A percentile compares a stretch with the other conserved stretches of the same genome.
phyloP scores from a whole-genome alignment of 768 basidiomycete species.

The Auricularia auricula-judae region DNA sequence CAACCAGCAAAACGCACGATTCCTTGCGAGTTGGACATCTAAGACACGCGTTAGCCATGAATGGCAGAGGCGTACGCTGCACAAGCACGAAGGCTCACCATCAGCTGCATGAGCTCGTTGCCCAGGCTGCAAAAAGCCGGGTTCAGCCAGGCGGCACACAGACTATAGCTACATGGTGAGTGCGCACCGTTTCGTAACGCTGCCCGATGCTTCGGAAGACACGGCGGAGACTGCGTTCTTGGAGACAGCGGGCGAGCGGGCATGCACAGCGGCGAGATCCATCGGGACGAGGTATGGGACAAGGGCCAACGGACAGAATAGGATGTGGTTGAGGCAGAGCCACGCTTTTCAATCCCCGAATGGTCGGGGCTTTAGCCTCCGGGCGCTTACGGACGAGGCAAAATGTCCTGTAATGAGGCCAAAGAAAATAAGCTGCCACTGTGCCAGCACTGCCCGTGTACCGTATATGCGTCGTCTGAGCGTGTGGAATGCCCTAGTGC shows the following conservation, averaged over 20 bases:
- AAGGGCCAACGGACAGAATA: not conserved
- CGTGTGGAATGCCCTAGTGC: no score
- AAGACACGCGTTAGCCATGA: constrained; percentile 1
- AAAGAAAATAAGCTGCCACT: not conserved
- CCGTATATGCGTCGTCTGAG: no score
- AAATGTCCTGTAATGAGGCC: not conserved
- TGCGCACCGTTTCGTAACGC: constrained; percentile 71
- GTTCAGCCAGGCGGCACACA: not conserved
- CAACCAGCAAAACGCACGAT: constrained; percentile 43
- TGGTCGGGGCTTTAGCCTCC: no score
- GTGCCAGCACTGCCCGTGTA: no score
- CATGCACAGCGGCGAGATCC: not conserved
- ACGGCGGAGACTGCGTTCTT: constrained; percentile 48
- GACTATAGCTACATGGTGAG: not conserved
- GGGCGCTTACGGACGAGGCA: no score
- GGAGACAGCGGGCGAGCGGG: not conserved
- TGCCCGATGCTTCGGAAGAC: constrained; percentile 51
- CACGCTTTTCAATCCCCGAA: no score
- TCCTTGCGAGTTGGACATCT: constrained; percentile 87
- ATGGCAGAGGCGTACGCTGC: no score
- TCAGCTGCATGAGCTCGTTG: constrained; percentile 79
- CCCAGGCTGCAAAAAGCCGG: constrained; percentile 39
- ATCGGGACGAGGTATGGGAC: not conserved
- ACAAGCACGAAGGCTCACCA: constrained; percentile 39
- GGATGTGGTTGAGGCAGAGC: not conserved